Evolutionary conservation across 495 filamentous ascomycete genomes (phyloP), one percentile per base, ranked within the genome.

Genomic region (Niebla homalea): DNA sequence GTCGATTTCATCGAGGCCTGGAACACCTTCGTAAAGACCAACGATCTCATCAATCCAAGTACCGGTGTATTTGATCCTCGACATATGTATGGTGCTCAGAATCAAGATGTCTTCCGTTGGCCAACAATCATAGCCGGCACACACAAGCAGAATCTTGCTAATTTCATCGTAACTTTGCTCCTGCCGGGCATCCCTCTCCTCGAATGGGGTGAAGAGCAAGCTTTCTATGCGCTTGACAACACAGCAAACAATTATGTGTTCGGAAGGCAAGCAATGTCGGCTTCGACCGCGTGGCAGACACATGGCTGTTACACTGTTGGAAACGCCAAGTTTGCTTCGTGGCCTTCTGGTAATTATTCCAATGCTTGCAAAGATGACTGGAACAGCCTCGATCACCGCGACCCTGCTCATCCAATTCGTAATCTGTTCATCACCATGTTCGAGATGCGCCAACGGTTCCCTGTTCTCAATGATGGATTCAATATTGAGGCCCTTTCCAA

Each of bases 21-120:
- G 70, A 63, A 68, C 26, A 51, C 61, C 14, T 66, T 76, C 47
- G 38, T 75, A 36, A 23, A 56, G 5, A 64, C 64, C 3, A 73
- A 75, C 37, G 72, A 76, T 54, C 46, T 74, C 36, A 48, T 67
- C 41, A 76, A 76, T 55, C 64, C 68, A 0, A 68, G 70, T 53
- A 76, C 70, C 11, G 72, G 72, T 23, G 56, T 70, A 40, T 68
- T 74, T 40, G 72, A 76, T 53, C 72, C 72, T 0, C 60, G 71
- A 16, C 71, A 76, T 52, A 67, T 75, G 61, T 75, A 65, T 54
- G 73, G 72, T 25, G 60, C 65, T 18, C 70, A 70, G 3, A 75
- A 74, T 51, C 73, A 76, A 51, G 73, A 76, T 55, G 69, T 72
- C 21, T 72, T 76, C 55, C 61, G 70, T 3, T 76, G 72, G 73